Evolutionary conservation across 371 early-diverging fungal genomes (phyloP).

Genomic region (Chytridiales sp.): DNA sequence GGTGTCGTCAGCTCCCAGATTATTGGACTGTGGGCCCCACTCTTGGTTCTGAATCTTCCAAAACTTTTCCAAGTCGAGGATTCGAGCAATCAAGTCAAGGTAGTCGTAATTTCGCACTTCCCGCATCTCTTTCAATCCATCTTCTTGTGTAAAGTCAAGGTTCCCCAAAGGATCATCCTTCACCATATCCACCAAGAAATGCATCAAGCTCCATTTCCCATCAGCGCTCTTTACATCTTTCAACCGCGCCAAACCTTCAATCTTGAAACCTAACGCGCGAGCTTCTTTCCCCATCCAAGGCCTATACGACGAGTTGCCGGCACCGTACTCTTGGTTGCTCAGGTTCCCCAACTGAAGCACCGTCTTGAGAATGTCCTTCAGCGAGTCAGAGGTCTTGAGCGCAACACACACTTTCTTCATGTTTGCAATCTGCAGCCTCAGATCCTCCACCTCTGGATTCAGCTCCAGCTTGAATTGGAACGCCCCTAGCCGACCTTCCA

Average conservation of each 20-base stretch:
- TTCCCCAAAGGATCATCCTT: constrained; percentile 31
- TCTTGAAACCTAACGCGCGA: constrained; percentile 49
- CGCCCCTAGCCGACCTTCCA: constrained; percentile 33
- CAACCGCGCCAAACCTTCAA: constrained; percentile 51
- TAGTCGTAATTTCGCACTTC: constrained; percentile 31
- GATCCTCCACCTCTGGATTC: constrained; percentile 33
- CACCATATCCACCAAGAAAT: constrained; percentile 50
- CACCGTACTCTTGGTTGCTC: constrained; percentile 51
- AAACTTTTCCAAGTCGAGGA: constrained; percentile 12
- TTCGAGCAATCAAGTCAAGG: constrained; percentile 25
- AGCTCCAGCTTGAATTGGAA: constrained; percentile 35
- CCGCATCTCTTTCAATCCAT: constrained; percentile 30
- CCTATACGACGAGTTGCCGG: constrained; percentile 29
- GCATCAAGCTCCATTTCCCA: constrained; percentile 54
- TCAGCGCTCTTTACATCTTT: constrained; percentile 56
- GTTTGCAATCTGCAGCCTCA: constrained; percentile 25
- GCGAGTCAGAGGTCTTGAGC: constrained; percentile 32
- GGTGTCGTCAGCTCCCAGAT: constrained; percentile 4
- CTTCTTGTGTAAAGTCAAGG: constrained; percentile 32
- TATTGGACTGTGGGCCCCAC: too few relatives aligned
- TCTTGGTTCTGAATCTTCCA: too few relatives aligned
- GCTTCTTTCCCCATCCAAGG: constrained; percentile 50
- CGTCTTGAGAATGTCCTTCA: constrained; percentile 45
- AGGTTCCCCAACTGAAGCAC: constrained; percentile 52
- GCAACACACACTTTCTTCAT: constrained; percentile 26